Base-by-base conservation (phyloP, 768 basidiomycete species). In the Tylopilus balloui region DNA sequence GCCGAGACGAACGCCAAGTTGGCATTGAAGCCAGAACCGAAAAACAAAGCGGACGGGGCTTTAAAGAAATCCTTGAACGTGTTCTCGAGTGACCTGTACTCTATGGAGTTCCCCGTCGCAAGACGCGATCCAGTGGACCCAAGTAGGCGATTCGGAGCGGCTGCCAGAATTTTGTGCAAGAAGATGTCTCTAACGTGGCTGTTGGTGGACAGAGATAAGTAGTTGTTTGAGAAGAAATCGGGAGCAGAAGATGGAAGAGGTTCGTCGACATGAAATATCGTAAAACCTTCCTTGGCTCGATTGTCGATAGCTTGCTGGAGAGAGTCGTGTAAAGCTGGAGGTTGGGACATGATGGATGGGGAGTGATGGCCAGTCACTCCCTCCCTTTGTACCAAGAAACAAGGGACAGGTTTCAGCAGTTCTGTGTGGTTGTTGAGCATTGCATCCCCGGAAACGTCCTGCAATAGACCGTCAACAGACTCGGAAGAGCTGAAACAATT, bases 21-120 rank as follows among this genome's bases (percentile, higher is more conserved):
- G 36, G 80, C 80, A 53, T 71, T 76, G 62, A 71, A 79, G 23
- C 80, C 80, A 1, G 77, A 76, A 55, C 72, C 73, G 67, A 79
- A 78, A 3, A 81, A 63, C 8, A 81, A 63, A 0, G 78, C 77
- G 0, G 75, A 59, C 2, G 73, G 68, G 0, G 71, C 60, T 12
- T 58, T 19, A 6, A 59, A 60, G 35, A 59, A 56, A 8, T 32
- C 13, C 7, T 42, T 20, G 15, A 59, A 31, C 3, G 38, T 37
- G 2, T 17, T 25, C 21, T 59, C 58, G 10, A 59, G 58, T 17
- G 42, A n/a, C 10, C 56, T 60, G n/a, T n/a, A 28, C 41, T 53
- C 58, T 2, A 12, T 9, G 3, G 54, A 56, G 36, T 78, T 78
- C 0, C 64, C 67, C 45, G 72, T 74, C 9, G 73, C 59, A 13